Percentiles rank a stretch among this genome's conserved stretches.
These are phyloP conservation scores for Corylus avellana DNA, from an alignment of 306 rosid species.

Conservation along the genomic window DNA sequence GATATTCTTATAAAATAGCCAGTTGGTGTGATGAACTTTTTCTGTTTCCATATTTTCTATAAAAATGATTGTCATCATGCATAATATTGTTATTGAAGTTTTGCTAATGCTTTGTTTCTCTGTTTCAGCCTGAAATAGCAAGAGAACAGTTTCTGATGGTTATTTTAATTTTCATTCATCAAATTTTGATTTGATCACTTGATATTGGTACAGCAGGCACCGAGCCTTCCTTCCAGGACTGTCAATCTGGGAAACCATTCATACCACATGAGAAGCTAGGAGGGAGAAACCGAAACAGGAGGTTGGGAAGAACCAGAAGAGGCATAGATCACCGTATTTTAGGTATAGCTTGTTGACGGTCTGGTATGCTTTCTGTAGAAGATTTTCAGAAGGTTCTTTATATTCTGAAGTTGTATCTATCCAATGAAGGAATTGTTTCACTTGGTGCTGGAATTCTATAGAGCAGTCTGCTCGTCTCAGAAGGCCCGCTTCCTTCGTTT, in stretches of 20 bases:
- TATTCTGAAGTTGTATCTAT: not conserved
- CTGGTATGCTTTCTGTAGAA: not conserved
- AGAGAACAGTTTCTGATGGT: slow-evolving; percentile 1
- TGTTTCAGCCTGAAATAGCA: not conserved
- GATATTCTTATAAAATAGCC: not conserved
- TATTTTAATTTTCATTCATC: not conserved
- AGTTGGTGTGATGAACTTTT: not conserved
- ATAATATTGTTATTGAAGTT: not conserved
- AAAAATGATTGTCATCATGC: not conserved
- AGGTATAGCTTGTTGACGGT: not conserved
- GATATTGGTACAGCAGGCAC: not conserved
- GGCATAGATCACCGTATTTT: not conserved
- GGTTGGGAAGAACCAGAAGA: not conserved
- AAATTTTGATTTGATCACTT: not conserved
- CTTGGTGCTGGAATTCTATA: not conserved
- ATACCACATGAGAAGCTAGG: not conserved
- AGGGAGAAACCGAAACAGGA: not conserved
- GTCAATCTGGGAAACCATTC: not conserved
- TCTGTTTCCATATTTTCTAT: not conserved
- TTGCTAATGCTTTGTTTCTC: slow-evolving; percentile 10
- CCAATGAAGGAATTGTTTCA: not conserved
- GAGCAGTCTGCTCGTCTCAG: not conserved
- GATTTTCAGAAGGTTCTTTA: not conserved
- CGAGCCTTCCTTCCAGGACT: slow-evolving; percentile 6
- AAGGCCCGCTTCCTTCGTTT: not conserved